phyloP scores from a whole-genome alignment of 148 eudicot genomes.

The Cornus suecica region DNA sequence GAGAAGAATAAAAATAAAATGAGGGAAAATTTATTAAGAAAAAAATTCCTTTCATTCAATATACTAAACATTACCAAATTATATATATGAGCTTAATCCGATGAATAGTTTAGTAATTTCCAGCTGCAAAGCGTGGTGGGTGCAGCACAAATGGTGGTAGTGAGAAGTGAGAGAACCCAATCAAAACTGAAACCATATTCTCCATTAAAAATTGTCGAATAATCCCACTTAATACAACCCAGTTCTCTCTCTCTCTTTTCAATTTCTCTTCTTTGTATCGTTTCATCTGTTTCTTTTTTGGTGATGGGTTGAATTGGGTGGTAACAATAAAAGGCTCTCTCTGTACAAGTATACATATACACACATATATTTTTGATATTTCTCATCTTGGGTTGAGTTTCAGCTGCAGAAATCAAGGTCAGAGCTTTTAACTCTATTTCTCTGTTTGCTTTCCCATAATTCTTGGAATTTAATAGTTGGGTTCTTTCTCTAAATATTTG shows the following conservation, averaged over 20 bases:
- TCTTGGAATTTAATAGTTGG: not conserved
- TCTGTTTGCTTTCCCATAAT: not conserved
- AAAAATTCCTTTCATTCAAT: no score
- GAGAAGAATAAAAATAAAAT: no score
- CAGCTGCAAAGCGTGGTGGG: slow-evolving; percentile 13
- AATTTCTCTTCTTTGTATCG: not conserved
- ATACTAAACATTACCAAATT: no score
- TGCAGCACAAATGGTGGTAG: slow-evolving; percentile 15
- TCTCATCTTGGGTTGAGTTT: not conserved
- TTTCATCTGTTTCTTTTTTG: not conserved
- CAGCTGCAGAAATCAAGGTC: not conserved
- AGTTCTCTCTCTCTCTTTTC: not conserved
- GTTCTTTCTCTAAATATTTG: not conserved
- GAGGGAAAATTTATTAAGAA: no score
- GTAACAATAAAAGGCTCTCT: not conserved
- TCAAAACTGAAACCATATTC: not conserved
- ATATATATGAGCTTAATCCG: no score
- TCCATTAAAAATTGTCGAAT: not conserved
- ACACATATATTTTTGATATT: not conserved
- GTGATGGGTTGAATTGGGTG: not conserved
- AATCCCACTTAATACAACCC: not conserved
- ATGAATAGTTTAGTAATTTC: no score
- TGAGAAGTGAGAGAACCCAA: not conserved
- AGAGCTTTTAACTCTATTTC: not conserved
- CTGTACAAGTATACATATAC: not conserved